phyloP scores from a whole-genome alignment of 257 asterid species.

The Nicotiana sylvestris region DNA sequence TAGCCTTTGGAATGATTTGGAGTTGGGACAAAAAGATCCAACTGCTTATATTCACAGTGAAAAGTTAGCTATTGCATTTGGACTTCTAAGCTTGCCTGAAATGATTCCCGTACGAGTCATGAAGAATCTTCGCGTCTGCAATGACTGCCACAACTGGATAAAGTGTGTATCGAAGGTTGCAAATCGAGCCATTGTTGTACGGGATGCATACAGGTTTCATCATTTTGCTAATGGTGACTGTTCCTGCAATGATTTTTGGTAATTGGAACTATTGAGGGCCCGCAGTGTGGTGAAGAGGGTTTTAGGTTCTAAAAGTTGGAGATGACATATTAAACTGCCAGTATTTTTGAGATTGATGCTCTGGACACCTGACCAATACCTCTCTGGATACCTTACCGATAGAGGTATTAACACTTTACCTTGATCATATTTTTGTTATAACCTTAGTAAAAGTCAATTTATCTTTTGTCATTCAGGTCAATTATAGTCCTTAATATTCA shows the following conservation, averaged over 20 bases:
- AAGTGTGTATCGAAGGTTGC: constrained; percentile 49
- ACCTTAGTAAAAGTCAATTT: not conserved
- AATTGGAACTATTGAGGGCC: constrained; percentile 15
- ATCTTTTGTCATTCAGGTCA: not conserved
- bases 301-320: not conserved
- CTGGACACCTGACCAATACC: not conserved
- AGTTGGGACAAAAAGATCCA: constrained; percentile 65
- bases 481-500: not conserved
- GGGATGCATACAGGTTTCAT: constrained; percentile 88
- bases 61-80: constrained; percentile 79
- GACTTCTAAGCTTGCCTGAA: constrained; percentile 50
- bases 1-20: constrained; percentile 66
- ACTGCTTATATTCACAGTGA: constrained; percentile 62
- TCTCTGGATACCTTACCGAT: not conserved
- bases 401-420: not conserved
- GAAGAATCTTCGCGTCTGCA: constrained; percentile 86
- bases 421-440: not conserved
- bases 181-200: constrained; percentile 52
- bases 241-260: constrained; percentile 86
- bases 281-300: not conserved
- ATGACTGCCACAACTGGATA: constrained; percentile 84
- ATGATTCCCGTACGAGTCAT: constrained; percentile 62
- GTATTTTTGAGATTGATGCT: not conserved
- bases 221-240: constrained; percentile 71
- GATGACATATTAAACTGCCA: not conserved